A percentile compares a stretch with the other conserved stretches of the same genome.
Evolutionary conservation across 805 yeast species (phyloP).

Genomic region (Cyberlindnera bimundalis): DNA sequence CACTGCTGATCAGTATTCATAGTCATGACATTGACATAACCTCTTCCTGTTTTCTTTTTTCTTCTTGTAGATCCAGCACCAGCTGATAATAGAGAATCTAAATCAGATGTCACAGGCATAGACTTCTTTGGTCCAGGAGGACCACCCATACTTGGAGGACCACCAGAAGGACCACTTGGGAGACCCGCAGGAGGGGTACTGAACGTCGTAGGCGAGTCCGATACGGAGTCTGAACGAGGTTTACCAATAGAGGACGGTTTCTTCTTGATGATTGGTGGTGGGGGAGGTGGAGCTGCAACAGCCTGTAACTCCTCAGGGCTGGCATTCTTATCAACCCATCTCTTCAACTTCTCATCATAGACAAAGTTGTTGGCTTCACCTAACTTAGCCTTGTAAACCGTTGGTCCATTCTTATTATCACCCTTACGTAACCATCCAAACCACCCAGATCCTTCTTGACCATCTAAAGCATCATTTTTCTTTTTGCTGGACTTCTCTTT

Average conservation of each 20-base stretch:
- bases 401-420: conserved; percentile 59
- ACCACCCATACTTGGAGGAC: conserved; percentile 1
- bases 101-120: conserved; percentile 26
- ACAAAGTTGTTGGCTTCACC: conserved; percentile 71
- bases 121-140: conserved; percentile 5
- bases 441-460: conserved; percentile 35
- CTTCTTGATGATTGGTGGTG: conserved; percentile 39
- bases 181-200: conserved; percentile 8
- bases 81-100: conserved; percentile 44
- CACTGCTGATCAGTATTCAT: conserved; percentile 5
- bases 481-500: conserved; percentile 20
- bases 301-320: conserved; percentile 62
- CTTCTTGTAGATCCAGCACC: conserved; percentile 31
- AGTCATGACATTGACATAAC: conserved; percentile 56
- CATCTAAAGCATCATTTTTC: conserved; percentile 14
- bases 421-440: conserved; percentile 61
- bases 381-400: conserved; percentile 77
- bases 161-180: conserved; percentile 8
- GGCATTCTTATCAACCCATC: conserved; percentile 80
- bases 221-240: conserved; percentile 37
- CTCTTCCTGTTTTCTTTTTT: conserved; percentile 47
- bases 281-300: conserved; percentile 68
- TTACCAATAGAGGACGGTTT: conserved; percentile 32
- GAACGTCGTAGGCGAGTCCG: conserved; percentile 12
- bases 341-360: conserved; percentile 77